These are phyloP conservation scores for Alternaria sp. DNA, from an alignment of 2,329 filamentous ascomycete species.

Conservation along the genomic window DNA sequence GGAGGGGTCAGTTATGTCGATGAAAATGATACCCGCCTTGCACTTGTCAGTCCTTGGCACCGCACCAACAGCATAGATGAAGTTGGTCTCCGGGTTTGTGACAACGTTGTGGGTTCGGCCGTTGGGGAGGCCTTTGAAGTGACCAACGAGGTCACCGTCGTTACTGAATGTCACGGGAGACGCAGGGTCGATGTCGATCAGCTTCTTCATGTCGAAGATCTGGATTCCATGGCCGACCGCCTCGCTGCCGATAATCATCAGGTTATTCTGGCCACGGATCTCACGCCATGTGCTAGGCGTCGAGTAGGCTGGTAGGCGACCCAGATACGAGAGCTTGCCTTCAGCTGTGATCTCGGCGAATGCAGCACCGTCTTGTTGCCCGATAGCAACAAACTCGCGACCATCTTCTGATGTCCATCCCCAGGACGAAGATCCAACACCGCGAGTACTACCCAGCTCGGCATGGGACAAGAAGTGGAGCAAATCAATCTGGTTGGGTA, in stretches of 20 bases:
- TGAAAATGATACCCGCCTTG: slow-evolving; percentile 65
- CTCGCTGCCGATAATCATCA: slow-evolving; percentile 56
- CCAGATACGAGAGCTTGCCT: slow-evolving; percentile 63
- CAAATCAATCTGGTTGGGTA: slow-evolving; percentile 57
- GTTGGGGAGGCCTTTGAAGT: slow-evolving; percentile 47
- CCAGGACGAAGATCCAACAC: slow-evolving; percentile 60
- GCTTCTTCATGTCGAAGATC: slow-evolving; percentile 68
- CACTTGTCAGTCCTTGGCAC: slow-evolving; percentile 52
- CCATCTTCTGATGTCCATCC: slow-evolving; percentile 63
- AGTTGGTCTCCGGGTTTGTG: slow-evolving; percentile 49
- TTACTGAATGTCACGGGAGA: slow-evolving; percentile 49
- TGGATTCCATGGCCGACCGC: slow-evolving; percentile 64
- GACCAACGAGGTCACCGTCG: slow-evolving; percentile 43
- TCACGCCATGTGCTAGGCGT: slow-evolving; percentile 62
- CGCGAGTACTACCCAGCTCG: slow-evolving; percentile 59
- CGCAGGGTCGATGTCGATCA: slow-evolving; percentile 46
- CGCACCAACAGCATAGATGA: slow-evolving; percentile 52
- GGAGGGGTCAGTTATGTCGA: slow-evolving; percentile 63
- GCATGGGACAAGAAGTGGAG: slow-evolving; percentile 65
- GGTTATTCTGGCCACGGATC: slow-evolving; percentile 58
- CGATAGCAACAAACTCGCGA: slow-evolving; percentile 64
- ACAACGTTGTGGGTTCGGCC: slow-evolving; percentile 53
- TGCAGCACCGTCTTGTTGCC: slow-evolving; percentile 63
- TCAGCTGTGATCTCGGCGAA: slow-evolving; percentile 62
- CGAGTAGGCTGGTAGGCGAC: slow-evolving; percentile 60